Evolutionary conservation across 2,329 filamentous ascomycete species (phyloP).

Genomic region (Calonectria henricotiae): DNA sequence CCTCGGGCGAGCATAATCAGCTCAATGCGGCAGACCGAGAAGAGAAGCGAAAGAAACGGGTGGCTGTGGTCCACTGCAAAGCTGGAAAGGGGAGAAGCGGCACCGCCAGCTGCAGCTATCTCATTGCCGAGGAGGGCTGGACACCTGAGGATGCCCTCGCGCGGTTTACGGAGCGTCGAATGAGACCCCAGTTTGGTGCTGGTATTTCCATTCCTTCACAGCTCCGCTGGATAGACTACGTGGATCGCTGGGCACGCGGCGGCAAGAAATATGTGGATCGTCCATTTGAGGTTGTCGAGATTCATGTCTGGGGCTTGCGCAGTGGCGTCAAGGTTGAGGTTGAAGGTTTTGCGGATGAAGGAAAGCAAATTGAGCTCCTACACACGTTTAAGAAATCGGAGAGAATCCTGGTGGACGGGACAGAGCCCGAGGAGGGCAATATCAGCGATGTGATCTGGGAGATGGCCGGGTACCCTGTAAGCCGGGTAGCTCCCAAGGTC

Average conservation of each 20-base stretch:
- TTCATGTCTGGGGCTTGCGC: constrained; percentile 91
- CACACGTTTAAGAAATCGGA: constrained; percentile 86
- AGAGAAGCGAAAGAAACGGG: constrained; percentile 66
- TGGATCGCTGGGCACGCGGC: constrained; percentile 85
- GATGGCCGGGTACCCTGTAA: constrained; percentile 63
- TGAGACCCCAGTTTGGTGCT: constrained; percentile 89
- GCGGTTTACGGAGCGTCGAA: constrained; percentile 83
- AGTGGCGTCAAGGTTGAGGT: constrained; percentile 91
- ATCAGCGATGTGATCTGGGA: constrained; percentile 70
- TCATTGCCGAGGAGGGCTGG: constrained; percentile 88
- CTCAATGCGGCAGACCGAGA: constrained; percentile 54
- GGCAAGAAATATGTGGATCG: constrained; percentile 88
- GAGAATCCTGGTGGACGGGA: constrained; percentile 77
- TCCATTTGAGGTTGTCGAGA: constrained; percentile 86
- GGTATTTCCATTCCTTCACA: constrained; percentile 97
- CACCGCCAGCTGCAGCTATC: constrained; percentile 88
- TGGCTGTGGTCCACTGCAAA: constrained; percentile 96
- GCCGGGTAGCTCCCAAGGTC: constrained; percentile 56
- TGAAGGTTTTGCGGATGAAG: constrained; percentile 90
- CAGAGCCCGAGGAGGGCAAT: constrained; percentile 66
- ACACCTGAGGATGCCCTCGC: constrained; percentile 68
- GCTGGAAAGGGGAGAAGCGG: constrained; percentile 96
- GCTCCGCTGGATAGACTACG: constrained; percentile 88
- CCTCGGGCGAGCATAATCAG: constrained; percentile 20
- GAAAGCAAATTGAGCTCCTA: constrained; percentile 86